Base-by-base conservation (phyloP, 352 stramenopile species). In the Globisporangium orthogonon region DNA sequence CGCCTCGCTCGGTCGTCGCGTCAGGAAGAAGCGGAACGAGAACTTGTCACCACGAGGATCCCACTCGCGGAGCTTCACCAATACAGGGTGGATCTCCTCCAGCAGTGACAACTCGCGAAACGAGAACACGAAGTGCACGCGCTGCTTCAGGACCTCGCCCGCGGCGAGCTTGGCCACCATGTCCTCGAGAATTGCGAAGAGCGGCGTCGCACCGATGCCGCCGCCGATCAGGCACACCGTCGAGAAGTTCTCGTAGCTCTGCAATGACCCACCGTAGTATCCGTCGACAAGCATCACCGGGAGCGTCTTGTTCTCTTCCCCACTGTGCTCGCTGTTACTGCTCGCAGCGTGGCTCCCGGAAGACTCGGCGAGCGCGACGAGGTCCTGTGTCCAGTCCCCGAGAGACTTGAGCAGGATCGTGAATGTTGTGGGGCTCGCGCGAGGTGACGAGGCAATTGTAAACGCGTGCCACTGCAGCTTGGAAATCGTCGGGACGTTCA, bases 401-500 rank as follows among this genome's bases (percentile, higher is more conserved):
- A 82, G 54, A 0, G 69, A 65, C 44, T 86, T 86, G 37, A 73
- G 46, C n/a, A 84, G 57, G 44, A 87, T 64, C 0, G 74, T 86
- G 17, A 86, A 49, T 4, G 69, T 65, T 30, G 47, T 54, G n/a
- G 73, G 31, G 23, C 49, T 78, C 4, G 60, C 56, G 2, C 51
- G 60, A 5, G 77, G 74, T 3, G 77, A 75, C 14, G 77, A 83
- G 14, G 70, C 70, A 55, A 87, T 79, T 0, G 73, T 84, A 57
- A 87, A 86, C 10, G 74, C 65, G 40, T 87, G 77, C 74, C 77
- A 87, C 41, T 87, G 72, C 2, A 81, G 55, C 52, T 71, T 78
- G 14, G 75, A 88, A 46, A 88, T 74, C 29, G 55, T 52, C 0
- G 73, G 78, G 7, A 83, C 71, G 45, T 79, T 78, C 28, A 86